Conservation (phyloP, 1,284 basidiomycete genomes). For the Ganoderma leucocontextum region DNA sequence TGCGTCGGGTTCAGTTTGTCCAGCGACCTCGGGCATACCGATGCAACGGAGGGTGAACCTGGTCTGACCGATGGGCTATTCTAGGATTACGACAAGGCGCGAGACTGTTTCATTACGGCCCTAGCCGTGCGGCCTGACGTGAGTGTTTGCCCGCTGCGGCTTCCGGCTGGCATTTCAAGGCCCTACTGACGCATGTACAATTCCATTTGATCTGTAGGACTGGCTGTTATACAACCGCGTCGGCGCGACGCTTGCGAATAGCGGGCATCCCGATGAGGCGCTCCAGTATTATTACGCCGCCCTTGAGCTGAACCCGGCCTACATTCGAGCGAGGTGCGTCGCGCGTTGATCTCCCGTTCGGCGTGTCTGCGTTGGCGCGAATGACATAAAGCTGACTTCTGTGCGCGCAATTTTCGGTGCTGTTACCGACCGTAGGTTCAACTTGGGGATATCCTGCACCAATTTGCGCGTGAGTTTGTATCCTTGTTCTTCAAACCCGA, state of each 20-base stretch:
- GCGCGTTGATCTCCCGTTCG: neutral
- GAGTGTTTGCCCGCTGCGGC: slow-evolving; percentile 35
- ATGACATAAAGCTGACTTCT: neutral
- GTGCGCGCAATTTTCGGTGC: neutral
- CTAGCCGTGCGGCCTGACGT: slow-evolving; percentile 89
- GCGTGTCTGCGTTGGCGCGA: neutral
- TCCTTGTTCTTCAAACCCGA: neutral
- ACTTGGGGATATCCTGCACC: slow-evolving; percentile 91
- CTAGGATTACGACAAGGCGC: slow-evolving; percentile 90
- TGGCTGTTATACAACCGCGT: slow-evolving; percentile 97
- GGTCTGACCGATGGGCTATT: neutral
- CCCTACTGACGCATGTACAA: neutral
- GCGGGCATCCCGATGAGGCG: slow-evolving; percentile 84
- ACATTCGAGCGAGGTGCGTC: slow-evolving; percentile 86
- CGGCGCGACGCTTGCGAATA: slow-evolving; percentile 96
- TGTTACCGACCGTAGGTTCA: slow-evolving; percentile 65
- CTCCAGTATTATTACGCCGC: slow-evolving; percentile 92
- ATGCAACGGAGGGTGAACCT: slow-evolving; percentile 1
- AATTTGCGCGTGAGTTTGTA: slow-evolving; percentile 75
- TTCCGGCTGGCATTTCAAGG: slow-evolving; percentile 2
- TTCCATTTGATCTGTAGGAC: slow-evolving; percentile 61
- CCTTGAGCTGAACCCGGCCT: slow-evolving; percentile 89
- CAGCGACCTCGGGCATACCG: neutral
- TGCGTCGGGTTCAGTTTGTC: neutral
- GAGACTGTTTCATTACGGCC: slow-evolving; percentile 94